Evolutionary conservation across 2,329 filamentous ascomycete species (phyloP).

Genomic region (Nemania sp.): DNA sequence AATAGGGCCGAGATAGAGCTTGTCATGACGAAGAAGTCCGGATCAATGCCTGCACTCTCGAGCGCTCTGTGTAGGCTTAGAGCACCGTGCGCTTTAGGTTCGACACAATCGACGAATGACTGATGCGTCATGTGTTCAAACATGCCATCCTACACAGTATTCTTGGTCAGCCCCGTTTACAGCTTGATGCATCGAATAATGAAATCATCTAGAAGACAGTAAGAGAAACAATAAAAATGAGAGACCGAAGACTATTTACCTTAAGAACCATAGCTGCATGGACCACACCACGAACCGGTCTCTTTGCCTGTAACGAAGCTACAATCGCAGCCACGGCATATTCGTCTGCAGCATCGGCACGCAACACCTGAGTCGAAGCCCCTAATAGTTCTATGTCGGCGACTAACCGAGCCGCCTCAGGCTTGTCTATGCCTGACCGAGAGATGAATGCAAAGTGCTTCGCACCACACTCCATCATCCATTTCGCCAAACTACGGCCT

Average conservation of each 20-base stretch:
- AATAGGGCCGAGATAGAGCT: slow-evolving; percentile 43
- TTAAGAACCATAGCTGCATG: slow-evolving; percentile 47
- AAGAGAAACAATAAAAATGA: neutral
- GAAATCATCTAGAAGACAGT: too few species aligned
- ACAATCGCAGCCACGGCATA: slow-evolving; percentile 20
- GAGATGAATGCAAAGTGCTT: slow-evolving; percentile 52
- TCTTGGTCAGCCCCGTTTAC: slow-evolving; percentile 13
- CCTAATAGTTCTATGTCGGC: slow-evolving; percentile 23
- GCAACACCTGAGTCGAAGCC: slow-evolving; percentile 30
- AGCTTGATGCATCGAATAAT: too few species aligned
- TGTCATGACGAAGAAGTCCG: slow-evolving; percentile 47
- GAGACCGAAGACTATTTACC: slow-evolving; percentile 9
- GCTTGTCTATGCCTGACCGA: slow-evolving; percentile 47
- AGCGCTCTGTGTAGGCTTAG: slow-evolving; percentile 34
- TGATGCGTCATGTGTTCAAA: slow-evolving; percentile 37
- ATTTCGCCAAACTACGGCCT: slow-evolving; percentile 50
- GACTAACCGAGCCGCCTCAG: slow-evolving; percentile 43
- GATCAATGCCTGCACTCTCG: slow-evolving; percentile 17
- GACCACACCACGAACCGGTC: slow-evolving; percentile 43
- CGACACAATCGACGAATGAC: slow-evolving; percentile 21
- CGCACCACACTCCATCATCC: slow-evolving; percentile 53
- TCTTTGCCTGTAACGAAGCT: slow-evolving; percentile 20
- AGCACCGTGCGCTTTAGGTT: slow-evolving; percentile 40
- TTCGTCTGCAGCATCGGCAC: slow-evolving; percentile 32
- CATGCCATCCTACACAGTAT: slow-evolving; percentile 40